Conservation (phyloP, 495 filamentous ascomycete genomes). For the Neurospora africana region DNA sequence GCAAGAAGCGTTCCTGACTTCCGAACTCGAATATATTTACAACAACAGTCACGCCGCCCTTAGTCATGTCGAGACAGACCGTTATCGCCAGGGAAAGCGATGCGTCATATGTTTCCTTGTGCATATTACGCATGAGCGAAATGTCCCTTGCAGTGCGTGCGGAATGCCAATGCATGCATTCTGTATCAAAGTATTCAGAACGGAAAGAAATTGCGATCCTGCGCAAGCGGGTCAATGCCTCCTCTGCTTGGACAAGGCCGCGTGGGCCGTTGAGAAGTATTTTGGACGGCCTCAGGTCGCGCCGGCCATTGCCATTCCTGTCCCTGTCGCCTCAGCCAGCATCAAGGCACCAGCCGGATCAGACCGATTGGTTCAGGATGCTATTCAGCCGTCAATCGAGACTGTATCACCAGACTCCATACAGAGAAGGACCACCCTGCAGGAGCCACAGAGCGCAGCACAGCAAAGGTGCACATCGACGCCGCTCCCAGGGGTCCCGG, state of each 20-base stretch:
- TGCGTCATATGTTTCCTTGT: neutral
- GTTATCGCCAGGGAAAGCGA: neutral
- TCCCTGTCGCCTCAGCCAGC: neutral
- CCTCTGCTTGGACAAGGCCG: neutral
- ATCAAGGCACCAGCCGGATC: neutral
- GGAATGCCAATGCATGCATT: neutral
- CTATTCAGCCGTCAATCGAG: neutral
- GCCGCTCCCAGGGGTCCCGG: neutral
- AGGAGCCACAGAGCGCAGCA: neutral
- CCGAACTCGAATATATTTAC: neutral
- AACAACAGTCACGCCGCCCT: neutral
- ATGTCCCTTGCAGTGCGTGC: neutral
- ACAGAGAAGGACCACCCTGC: neutral
- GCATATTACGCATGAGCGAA: neutral
- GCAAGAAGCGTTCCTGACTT: neutral
- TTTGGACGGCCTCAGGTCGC: neutral
- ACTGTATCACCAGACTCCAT: neutral
- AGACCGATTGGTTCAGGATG: neutral
- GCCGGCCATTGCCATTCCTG: neutral
- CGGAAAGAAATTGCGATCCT: neutral
- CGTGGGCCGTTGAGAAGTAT: neutral
- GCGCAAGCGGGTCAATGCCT: neutral
- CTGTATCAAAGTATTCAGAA: neutral
- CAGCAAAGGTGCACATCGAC: neutral
- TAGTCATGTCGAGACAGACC: neutral